phyloP scores from a whole-genome alignment of 805 yeast genomes.

The Candida odintsovae region DNA sequence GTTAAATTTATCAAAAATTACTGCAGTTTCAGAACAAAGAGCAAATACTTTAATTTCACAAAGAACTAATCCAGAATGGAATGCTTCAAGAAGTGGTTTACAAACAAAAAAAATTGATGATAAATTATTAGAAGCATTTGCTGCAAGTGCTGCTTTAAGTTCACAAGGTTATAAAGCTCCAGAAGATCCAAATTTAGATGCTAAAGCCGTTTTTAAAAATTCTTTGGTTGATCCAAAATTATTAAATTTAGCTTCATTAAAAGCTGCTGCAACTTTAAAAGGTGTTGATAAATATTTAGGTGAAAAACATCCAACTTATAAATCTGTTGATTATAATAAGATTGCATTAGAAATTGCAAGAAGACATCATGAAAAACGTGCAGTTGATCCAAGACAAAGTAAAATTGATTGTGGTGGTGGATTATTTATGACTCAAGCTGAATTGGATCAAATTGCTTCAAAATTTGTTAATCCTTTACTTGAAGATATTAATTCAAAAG shows the following conservation, averaged over 20 bases:
- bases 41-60: conserved; percentile 26
- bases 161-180: conserved; percentile 37
- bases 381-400: conserved; percentile 33
- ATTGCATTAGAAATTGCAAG: conserved; percentile 77
- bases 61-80: conserved; percentile 25
- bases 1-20: conserved; percentile 48
- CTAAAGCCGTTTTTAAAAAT: conserved; percentile 28
- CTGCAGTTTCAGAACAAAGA: conserved; percentile 37
- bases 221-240: conserved; percentile 37
- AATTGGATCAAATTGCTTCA: conserved; percentile 74
- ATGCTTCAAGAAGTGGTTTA: conserved; percentile 32
- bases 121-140: conserved; percentile 39
- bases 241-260: conserved; percentile 44
- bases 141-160: conserved; percentile 52
- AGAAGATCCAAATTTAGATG: conserved; percentile 40
- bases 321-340: conserved; percentile 55
- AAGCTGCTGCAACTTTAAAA: conserved; percentile 37
- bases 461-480: conserved; percentile 80
- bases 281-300: conserved; percentile 36
- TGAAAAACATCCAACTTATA: conserved; percentile 29
- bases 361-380: conserved; percentile 53
- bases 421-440: conserved; percentile 63
- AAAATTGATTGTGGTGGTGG: conserved; percentile 87
- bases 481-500: conserved; percentile 63
- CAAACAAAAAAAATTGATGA: conserved; percentile 39